Evolutionary conservation across 192 early-diverging fungal species (phyloP).

Genomic region (Phlyctochytrium arcticum): DNA sequence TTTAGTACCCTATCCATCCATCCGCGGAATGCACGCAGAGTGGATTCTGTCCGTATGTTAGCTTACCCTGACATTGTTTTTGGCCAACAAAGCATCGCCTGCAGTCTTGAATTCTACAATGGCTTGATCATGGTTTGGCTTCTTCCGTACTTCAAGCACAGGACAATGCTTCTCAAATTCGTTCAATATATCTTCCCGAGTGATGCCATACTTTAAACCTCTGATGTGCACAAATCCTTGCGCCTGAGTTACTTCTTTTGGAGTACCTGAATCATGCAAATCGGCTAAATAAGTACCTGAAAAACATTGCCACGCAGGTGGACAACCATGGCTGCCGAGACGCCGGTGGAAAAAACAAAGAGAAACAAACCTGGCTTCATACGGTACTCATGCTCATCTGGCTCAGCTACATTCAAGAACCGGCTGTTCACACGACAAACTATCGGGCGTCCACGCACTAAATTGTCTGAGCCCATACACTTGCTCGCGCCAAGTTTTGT

Average conservation of each 20-base stretch:
- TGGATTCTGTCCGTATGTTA: neutral
- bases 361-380: slow-evolving; percentile 11
- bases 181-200: neutral
- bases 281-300: too few relatives aligned
- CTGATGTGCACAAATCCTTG: neutral
- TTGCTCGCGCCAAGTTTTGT: slow-evolving; percentile 17
- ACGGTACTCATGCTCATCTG: slow-evolving; percentile 15
- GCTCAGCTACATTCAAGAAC: slow-evolving; percentile 12
- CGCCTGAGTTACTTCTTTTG: neutral
- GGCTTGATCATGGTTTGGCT: neutral
- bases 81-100: neutral
- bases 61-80: slow-evolving; percentile 8
- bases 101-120: slow-evolving; percentile 7
- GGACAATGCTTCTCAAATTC: slow-evolving; percentile 5
- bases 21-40: neutral
- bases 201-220: slow-evolving; percentile 5
- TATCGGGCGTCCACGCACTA: neutral
- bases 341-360: neutral
- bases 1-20: neutral
- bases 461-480: slow-evolving; percentile 7
- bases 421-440: slow-evolving; percentile 11
- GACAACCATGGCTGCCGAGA: neutral
- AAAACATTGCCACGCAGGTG: neutral
- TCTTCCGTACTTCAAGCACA: slow-evolving; percentile 4
- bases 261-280: neutral